Base-by-base conservation (phyloP, 108 stramenopile genomes). In the Skeletonema potamos region DNA sequence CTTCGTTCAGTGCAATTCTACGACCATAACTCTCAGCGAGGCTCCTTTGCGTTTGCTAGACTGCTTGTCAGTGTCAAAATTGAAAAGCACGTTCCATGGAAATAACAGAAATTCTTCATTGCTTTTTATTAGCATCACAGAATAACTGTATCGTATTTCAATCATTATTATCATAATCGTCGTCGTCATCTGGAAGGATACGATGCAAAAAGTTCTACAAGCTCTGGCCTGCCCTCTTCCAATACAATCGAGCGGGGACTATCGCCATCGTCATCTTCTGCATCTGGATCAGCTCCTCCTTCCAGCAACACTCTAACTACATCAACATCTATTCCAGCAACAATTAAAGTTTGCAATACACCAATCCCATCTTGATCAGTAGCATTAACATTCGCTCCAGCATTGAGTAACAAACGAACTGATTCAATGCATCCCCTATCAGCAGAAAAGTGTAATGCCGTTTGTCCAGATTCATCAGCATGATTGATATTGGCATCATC, bases 181-280 rank as follows among this genome's bases (percentile, higher is more conserved):
- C n/a, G n/a, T 34, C 20, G 54, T 61, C 2, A 36, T 37, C 44
- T 28, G 20, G 36, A n/a, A 9, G 65, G 59, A 43, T 43, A 76
- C 33, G 4, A 13, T 8, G 48, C 69, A 75, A 89, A 89, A 37
- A 89, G 51, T 22, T 73, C 63, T 13, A 79, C 58, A 64, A 87
- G 65, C 0, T 74, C 86, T 12, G 64, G 46, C 22, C 57, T 62
- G 1, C 83, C 85, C 67, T 95, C 92, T 33, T 92, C 89, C 27
- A 70, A 20, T 6, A 88, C 90, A 54, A 86, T 89, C 13, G 61
- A 63, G 26, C 88, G 76, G 1, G 94, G 84, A 12, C 89, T 86
- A 37, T 92, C 92, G 9, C 94, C 94, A 82, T 95, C 94, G 7
- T 58, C 27, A 82, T 95, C 94, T 29, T 64, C 26, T 20, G 87